Evolutionary conservation across 148 eudicot species (phyloP), one percentile per base, ranked within the genome.

Genomic region (Limonium bicolor): DNA sequence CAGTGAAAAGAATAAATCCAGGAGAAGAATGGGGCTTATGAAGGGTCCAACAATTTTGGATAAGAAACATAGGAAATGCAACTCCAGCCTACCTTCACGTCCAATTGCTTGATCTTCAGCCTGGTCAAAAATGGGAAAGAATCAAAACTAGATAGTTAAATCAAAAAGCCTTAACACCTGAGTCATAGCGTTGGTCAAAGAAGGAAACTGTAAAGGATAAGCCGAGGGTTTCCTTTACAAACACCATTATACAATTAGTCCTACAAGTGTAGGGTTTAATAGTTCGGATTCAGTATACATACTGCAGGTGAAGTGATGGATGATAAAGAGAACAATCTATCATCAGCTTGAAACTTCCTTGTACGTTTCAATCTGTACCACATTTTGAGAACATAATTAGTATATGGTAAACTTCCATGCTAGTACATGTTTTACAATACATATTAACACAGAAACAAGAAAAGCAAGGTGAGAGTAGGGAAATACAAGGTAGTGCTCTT

Each of bases 301-400:
- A 84, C 95, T 63, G 82, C 82, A 36, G 88, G 95, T 21, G 95
- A 80, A 35, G 82, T 76, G 55, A 77, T 68, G 8, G 95, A 84
- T 40, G 95, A 84, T 48, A 84, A 59, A 27, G 90, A 84, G 56
- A 80, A 84, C 20, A 84, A 59, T 60, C 95, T 80, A 64, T 81
- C 93, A 66, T 84, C 90, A 27, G 71, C 77, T 71, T 80, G 95
- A 52, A 84, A 76, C 70, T 80, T 84, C 59, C 77, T 80, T 24
- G 90, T 71, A 42, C 85, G 67, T 62, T 84, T 84, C 34, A 74
- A 48, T 67, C 94, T 84, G 78, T 54, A 58, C 23, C 27, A n/a
- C n/a, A n/a, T n/a, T n/a, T n/a, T n/a, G n/a, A n/a, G n/a, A n/a
- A n/a, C n/a, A n/a, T n/a, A n/a, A n/a, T n/a, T n/a, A n/a, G n/a